Evolutionary conservation across 768 basidiomycete genomes (phyloP), one percentile per base, ranked within the genome.

Genomic region (Phaffia australis): DNA sequence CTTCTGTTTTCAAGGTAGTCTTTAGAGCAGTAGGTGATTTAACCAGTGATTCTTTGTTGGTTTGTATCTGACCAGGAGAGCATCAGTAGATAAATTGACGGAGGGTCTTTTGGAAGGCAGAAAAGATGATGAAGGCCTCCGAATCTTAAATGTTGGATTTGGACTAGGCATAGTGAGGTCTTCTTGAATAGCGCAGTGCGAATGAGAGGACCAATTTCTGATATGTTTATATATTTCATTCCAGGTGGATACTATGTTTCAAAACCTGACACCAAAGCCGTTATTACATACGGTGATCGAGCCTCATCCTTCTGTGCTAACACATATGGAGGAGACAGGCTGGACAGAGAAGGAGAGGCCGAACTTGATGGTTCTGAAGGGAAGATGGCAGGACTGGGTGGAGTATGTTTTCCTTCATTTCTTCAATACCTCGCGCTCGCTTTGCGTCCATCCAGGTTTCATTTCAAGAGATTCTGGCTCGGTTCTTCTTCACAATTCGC

Each of bases 291-390:
- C 88, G 65, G 94, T 99, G 71, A 85, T 97, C 65, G 95, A 99
- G 77, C 85, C 94, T 1, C 95, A 99, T 73, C 87, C 87, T 0
- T 88, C 92, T 72, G 92, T 98, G 3, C 81, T 97, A n/a, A 77
- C 80, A 58, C 81, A 88, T 71, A 91, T 95, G 84, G 82, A 81
- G 69, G 77, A 80, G 32, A 71, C 79, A 76, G 80, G 92, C 0
- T 95, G 94, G 87, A 87, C 72, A 80, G 84, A 30, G 15, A 63
- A 69, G 42, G 35, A 29, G n/a, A 87, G 84, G 74, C 79, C 82
- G 0, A 85, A 85, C 7, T 88, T 97, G 51, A 83, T 79, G 57
- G 83, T 97, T 64, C 79, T 93, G 19, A 87, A 89, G 76, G 91
- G 91, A 1, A 87, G 86, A 75, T 99, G 95, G 95, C 93, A 97